These are phyloP conservation scores for Boletus sensibilis DNA, from an alignment of 768 basidiomycete genomes.

Conservation along the genomic window DNA sequence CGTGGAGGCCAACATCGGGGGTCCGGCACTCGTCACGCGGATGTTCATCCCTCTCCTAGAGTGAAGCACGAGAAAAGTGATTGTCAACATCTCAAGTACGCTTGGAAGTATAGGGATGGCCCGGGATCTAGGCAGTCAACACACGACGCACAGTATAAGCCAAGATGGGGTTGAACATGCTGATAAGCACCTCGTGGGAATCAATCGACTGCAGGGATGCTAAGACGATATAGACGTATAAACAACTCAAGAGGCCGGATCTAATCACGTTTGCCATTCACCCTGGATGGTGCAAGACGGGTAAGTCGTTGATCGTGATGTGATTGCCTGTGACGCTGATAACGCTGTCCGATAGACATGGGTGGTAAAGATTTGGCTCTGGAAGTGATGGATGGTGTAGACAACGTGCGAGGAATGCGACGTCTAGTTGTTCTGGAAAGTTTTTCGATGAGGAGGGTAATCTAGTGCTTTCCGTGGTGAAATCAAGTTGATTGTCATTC, in stretches of 20 bases:
- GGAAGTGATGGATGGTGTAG: slow-evolving; percentile 28
- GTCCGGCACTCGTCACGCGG: slow-evolving; percentile 33
- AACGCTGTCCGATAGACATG: slow-evolving; percentile 22
- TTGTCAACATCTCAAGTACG: slow-evolving; percentile 34
- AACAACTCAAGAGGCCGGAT: slow-evolving; percentile 34
- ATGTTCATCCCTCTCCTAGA: slow-evolving; percentile 35
- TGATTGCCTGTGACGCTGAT: neutral
- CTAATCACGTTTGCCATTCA: slow-evolving; percentile 31
- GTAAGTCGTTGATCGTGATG: slow-evolving; percentile 11
- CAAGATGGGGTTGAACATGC: slow-evolving; percentile 23
- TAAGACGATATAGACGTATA: slow-evolving; percentile 30
- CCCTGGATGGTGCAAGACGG: slow-evolving; percentile 39
- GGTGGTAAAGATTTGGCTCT: slow-evolving; percentile 28
- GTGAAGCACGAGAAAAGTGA: slow-evolving; percentile 28
- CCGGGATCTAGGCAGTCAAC: slow-evolving; percentile 26
- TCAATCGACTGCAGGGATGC: slow-evolving; percentile 17
- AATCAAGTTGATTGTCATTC: neutral
- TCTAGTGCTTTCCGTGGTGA: slow-evolving; percentile 20
- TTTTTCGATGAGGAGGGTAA: slow-evolving; percentile 31
- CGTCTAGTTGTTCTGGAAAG: slow-evolving; percentile 28
- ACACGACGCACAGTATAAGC: slow-evolving; percentile 34
- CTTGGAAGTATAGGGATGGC: slow-evolving; percentile 35
- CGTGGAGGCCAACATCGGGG: slow-evolving; percentile 34
- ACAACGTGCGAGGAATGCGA: slow-evolving; percentile 19
- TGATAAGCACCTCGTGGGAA: slow-evolving; percentile 30